Evolutionary conservation across 768 basidiomycete species (phyloP).

Genomic region (Leccinum broughii): DNA sequence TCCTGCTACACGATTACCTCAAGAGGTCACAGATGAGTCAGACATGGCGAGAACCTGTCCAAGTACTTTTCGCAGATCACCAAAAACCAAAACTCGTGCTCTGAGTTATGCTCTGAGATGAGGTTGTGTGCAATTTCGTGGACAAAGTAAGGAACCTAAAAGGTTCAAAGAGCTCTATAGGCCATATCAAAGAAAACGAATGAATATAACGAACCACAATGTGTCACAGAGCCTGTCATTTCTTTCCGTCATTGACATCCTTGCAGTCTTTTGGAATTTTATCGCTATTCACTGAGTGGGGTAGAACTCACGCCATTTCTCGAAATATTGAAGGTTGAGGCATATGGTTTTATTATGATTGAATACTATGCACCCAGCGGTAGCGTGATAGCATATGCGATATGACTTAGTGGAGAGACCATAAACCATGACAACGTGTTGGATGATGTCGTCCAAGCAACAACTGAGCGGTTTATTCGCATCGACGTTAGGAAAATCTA

Average conservation of each 20-base stretch:
- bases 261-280: constrained; percentile 1
- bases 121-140: background rate
- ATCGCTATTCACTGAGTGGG: background rate
- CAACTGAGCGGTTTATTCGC: too few relatives aligned
- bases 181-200: background rate
- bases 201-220: background rate
- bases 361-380: constrained; percentile 83
- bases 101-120: background rate
- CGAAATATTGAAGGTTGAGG: constrained; percentile 79
- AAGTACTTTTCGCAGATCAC: background rate
- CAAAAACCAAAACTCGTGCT: constrained; percentile 1
- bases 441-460: too few relatives aligned
- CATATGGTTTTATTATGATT: constrained; percentile 84
- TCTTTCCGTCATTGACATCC: background rate
- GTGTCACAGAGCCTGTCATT: background rate
- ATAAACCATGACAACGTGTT: too few relatives aligned
- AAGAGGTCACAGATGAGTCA: background rate
- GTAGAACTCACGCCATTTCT: constrained; percentile 72
- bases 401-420: constrained; percentile 65
- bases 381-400: constrained; percentile 80
- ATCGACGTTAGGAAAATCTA: too few relatives aligned
- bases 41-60: background rate
- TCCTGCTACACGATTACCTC: background rate
- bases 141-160: background rate
- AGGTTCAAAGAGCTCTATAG: background rate